phyloP scores from a whole-genome alignment of 495 filamentous ascomycete species.

The Neurospora africana region DNA sequence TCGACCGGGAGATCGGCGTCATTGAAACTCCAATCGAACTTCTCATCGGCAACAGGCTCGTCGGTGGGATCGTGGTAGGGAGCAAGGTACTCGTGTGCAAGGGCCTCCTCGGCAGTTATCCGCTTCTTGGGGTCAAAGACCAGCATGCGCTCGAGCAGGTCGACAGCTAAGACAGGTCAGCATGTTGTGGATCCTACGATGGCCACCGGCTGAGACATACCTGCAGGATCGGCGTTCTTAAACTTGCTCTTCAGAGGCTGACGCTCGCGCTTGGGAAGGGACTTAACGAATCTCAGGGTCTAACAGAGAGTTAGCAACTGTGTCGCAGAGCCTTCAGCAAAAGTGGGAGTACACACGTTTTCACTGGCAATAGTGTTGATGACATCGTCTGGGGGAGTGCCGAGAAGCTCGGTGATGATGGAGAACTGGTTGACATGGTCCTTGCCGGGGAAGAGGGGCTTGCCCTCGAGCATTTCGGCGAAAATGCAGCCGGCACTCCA shows the following conservation, averaged over 20 bases:
- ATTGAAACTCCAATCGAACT: constrained; percentile 99
- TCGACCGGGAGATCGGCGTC: constrained; percentile 95
- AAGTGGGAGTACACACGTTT: constrained; percentile 54
- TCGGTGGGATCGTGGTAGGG: constrained; percentile 97
- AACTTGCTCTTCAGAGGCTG: constrained; percentile 88
- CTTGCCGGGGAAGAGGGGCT: constrained; percentile 96
- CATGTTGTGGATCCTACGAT: background rate
- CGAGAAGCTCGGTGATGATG: constrained; percentile 95
- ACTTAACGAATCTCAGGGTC: constrained; percentile 96
- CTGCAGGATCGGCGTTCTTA: constrained; percentile 86
- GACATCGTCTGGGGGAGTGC: constrained; percentile 97
- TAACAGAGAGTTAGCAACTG: constrained; percentile 24
- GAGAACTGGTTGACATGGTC: constrained; percentile 99
- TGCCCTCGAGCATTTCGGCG: constrained; percentile 97
- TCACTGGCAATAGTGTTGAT: constrained; percentile 97
- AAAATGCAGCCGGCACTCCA: constrained; percentile 99
- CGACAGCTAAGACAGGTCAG: constrained; percentile 55
- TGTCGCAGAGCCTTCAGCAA: background rate
- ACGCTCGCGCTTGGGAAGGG: constrained; percentile 88
- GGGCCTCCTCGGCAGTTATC: constrained; percentile 70
- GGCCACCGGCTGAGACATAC: constrained; percentile 33
- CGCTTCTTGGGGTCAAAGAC: constrained; percentile 94
- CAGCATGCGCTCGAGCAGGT: constrained; percentile 91
- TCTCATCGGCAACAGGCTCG: constrained; percentile 91
- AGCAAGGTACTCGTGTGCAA: constrained; percentile 85